Conservation (phyloP, 2,329 filamentous ascomycete genomes). For the Dendrostoma leiphaemia region DNA sequence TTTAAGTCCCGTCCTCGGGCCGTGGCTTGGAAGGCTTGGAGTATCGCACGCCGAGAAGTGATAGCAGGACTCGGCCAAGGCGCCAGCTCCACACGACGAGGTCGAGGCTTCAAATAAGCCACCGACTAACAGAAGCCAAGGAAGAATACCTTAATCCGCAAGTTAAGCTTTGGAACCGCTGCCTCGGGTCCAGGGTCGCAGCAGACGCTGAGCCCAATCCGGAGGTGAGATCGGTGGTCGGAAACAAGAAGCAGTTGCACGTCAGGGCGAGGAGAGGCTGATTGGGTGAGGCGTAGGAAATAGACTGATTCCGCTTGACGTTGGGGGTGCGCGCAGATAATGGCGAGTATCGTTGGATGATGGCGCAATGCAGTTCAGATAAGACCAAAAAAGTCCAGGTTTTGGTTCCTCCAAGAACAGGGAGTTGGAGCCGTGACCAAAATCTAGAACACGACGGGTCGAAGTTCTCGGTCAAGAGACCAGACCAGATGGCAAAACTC, state of each 20-base stretch:
- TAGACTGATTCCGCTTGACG: not conserved
- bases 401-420: conserved; percentile 2
- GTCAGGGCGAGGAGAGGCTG: conserved; percentile 4
- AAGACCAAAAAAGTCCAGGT: not conserved
- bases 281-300: conserved; percentile 2
- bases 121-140: not conserved
- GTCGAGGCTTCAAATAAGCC: not conserved
- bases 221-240: conserved; percentile 12
- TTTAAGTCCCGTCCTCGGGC: not conserved
- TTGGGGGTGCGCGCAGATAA: conserved; percentile 6
- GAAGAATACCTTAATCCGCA: conserved; percentile 3
- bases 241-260: not conserved
- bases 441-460: not conserved
- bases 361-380: conserved; percentile 16
- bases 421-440: not conserved
- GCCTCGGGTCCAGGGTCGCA: conserved; percentile 3
- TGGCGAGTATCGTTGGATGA: conserved; percentile 16
- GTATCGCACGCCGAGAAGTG: conserved; percentile 1
- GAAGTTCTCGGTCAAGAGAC: not conserved
- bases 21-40: not conserved
- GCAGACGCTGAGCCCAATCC: not conserved
- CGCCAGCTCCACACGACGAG: not conserved
- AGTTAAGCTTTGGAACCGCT: conserved; percentile 9
- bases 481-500: not conserved
- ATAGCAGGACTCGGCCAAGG: conserved; percentile 1